A percentile compares a stretch with the other conserved stretches of the same genome.
phyloP scores from a whole-genome alignment of 345 rosid genomes.

The Lagerstroemia speciosa region DNA sequence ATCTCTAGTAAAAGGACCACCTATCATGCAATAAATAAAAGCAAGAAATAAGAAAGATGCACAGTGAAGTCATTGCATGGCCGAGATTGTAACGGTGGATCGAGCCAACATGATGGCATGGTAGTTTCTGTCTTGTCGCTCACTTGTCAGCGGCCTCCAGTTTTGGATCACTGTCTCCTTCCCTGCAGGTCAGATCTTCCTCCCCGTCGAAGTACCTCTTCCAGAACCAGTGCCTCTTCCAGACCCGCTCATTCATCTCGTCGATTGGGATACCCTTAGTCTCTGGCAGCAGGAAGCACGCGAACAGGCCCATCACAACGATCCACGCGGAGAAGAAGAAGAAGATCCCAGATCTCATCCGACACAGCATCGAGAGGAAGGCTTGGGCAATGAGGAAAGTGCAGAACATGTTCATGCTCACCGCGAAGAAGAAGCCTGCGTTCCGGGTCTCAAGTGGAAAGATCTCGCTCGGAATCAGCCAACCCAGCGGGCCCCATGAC shows the following conservation, averaged over 20 bases:
- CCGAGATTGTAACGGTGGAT: too few relatives aligned
- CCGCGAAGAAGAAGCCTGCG: constrained; percentile 58
- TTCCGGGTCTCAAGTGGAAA: constrained; percentile 64
- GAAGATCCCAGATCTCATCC: constrained; percentile 47
- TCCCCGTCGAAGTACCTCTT: constrained; percentile 28
- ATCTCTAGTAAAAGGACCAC: neutral
- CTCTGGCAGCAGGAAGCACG: constrained; percentile 50
- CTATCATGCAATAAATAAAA: neutral
- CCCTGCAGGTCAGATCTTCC: neutral
- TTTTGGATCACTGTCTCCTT: neutral
- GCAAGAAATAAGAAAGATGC: neutral
- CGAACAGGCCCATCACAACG: constrained; percentile 50
- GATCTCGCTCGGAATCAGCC: constrained; percentile 75
- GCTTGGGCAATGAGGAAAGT: constrained; percentile 77
- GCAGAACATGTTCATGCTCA: constrained; percentile 72
- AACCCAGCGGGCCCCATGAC: constrained; percentile 88
- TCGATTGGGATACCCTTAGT: constrained; percentile 64
- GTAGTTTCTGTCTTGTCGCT: neutral
- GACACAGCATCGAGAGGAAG: constrained; percentile 69
- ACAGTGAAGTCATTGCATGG: neutral
- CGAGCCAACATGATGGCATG: neutral
- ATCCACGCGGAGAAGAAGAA: constrained; percentile 69
- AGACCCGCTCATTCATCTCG: constrained; percentile 46
- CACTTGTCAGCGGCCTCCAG: neutral
- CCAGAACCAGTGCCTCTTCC: constrained; percentile 47